Conservation (phyloP, 345 rosid genomes). For the Trapa incisa region DNA sequence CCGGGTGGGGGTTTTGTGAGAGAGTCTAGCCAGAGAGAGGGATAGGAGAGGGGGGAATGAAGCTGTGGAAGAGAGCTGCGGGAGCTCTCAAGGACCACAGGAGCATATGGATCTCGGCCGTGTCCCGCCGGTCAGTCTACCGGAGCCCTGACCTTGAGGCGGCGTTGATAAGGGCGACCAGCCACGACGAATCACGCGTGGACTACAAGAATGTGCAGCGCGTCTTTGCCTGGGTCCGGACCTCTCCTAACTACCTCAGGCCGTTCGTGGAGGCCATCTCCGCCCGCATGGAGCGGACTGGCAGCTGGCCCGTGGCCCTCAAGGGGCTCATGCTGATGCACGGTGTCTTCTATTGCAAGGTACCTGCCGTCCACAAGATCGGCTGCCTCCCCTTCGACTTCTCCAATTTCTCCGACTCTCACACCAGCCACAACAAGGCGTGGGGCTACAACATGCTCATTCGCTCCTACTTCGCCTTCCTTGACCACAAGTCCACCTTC, state of each 20-base stretch:
- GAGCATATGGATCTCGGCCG: constrained; percentile 34
- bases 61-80: constrained; percentile 54
- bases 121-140: constrained; percentile 15
- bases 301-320: constrained; percentile 67
- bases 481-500: constrained; percentile 41
- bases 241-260: constrained; percentile 47
- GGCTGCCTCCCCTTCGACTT: constrained; percentile 65
- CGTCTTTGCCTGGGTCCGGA: constrained; percentile 51
- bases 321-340: constrained; percentile 72
- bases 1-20: too few relatives aligned
- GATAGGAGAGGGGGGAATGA: constrained; percentile 17
- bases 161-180: constrained; percentile 67
- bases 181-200: constrained; percentile 44
- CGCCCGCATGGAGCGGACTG: constrained; percentile 41
- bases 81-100: constrained; percentile 71
- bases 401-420: constrained; percentile 38
- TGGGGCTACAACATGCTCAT: constrained; percentile 49
- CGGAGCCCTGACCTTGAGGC: constrained; percentile 45
- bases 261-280: constrained; percentile 41
- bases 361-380: constrained; percentile 27
- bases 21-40: background rate
- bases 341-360: constrained; percentile 58
- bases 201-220: constrained; percentile 55
- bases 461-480: constrained; percentile 53
- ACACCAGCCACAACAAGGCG: constrained; percentile 14